These are phyloP conservation scores for Tylopilus sp. DNA, from an alignment of 768 basidiomycete species.

Conservation along the genomic window DNA sequence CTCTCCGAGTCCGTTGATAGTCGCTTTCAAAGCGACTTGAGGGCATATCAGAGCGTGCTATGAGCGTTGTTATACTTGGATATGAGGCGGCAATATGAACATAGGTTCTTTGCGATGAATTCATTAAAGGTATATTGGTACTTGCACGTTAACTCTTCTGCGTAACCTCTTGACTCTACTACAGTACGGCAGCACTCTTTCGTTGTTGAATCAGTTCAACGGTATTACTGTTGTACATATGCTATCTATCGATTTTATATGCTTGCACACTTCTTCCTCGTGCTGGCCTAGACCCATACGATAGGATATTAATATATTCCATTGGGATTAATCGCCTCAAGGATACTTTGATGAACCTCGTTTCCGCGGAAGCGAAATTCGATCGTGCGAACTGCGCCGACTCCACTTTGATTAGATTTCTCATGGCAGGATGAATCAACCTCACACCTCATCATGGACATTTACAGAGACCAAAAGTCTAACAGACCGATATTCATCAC, in stretches of 20 bases:
- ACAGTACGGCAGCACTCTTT: conserved; percentile 17
- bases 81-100: conserved; percentile 16
- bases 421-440: neutral
- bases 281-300: neutral
- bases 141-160: conserved; percentile 18
- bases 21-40: conserved; percentile 15
- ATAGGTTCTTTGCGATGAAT: conserved; percentile 17
- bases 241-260: conserved; percentile 30
- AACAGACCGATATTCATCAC: conserved; percentile 18
- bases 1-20: conserved; percentile 32
- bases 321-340: too few species aligned
- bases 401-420: neutral
- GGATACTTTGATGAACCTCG: neutral
- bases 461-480: conserved; percentile 18
- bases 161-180: conserved; percentile 19
- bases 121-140: conserved; percentile 5
- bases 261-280: conserved; percentile 1
- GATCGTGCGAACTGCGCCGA: too few species aligned
- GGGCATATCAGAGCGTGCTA: conserved; percentile 16
- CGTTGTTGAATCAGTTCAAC: conserved; percentile 18
- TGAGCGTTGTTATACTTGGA: conserved; percentile 15
- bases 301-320: neutral
- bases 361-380: neutral
- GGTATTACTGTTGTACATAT: conserved; percentile 28
- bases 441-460: conserved; percentile 17